These are phyloP conservation scores for Ilex asprella DNA, from an alignment of 257 asterid genomes.

Conservation along the genomic window DNA sequence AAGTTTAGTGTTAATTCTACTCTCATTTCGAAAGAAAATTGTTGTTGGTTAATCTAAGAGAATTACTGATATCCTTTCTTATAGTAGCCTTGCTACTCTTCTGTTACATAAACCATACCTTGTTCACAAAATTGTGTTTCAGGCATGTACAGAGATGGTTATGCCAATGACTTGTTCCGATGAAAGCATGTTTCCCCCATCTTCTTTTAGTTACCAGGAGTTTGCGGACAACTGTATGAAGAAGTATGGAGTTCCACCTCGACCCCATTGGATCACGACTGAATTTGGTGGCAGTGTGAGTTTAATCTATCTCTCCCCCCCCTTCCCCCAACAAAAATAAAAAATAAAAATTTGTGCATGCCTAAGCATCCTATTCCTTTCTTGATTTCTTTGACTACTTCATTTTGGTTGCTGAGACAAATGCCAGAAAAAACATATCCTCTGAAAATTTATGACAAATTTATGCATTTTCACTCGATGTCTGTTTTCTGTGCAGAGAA, in stretches of 20 bases:
- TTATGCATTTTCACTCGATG: not conserved
- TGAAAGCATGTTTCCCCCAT: constrained; percentile 67
- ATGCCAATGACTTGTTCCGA: constrained; percentile 62
- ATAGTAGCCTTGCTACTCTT: too few species aligned
- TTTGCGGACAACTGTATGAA: constrained; percentile 29
- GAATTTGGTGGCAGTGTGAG: constrained; percentile 65
- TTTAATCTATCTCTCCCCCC: not conserved
- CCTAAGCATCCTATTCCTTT: too few species aligned
- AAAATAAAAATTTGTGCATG: too few species aligned
- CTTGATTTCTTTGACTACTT: too few species aligned
- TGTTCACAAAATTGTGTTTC: not conserved
- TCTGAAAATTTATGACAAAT: not conserved
- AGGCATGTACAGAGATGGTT: constrained; percentile 91
- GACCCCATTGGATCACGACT: constrained; percentile 75
- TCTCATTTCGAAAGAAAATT: too few species aligned
- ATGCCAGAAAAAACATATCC: too few species aligned
- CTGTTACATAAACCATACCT: too few species aligned
- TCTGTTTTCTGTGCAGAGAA: constrained; percentile 28
- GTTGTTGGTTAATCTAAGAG: too few species aligned
- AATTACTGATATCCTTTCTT: too few species aligned
- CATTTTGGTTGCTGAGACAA: too few species aligned
- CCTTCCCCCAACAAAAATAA: too few species aligned
- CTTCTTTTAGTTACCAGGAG: constrained; percentile 45
- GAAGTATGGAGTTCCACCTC: constrained; percentile 48
- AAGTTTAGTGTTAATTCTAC: too few species aligned